Percentiles rank a stretch among this genome's conserved stretches.
Evolutionary conservation across 805 yeast genomes (phyloP).

Genomic region (Diddensiella santjacobensis): DNA sequence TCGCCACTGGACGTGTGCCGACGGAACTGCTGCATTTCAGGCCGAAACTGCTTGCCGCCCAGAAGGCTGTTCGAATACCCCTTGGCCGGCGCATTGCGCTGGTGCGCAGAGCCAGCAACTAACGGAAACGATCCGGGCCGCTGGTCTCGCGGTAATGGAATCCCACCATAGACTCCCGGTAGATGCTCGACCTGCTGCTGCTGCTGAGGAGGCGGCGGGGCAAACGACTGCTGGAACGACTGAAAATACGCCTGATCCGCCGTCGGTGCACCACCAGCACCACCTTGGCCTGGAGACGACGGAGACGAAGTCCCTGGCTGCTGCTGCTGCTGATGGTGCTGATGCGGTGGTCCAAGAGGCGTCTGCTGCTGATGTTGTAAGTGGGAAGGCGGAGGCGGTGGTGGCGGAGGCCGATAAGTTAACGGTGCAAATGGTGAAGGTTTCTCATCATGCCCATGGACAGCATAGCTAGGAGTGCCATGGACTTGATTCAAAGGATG

Average conservation of each 20-base stretch:
- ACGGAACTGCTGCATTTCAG: constrained; percentile 11
- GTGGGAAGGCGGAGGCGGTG: not conserved
- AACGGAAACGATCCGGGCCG: constrained; percentile 29
- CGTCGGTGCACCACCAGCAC: not conserved
- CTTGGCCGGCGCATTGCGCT: not conserved
- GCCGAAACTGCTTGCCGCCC: constrained; percentile 1
- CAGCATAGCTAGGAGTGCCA: not conserved
- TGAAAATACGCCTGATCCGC: constrained; percentile 1
- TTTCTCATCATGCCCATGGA: not conserved
- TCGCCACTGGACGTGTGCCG: constrained; percentile 24
- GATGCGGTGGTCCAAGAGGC: not conserved
- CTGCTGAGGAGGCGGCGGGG: constrained; percentile 6
- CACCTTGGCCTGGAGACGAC: not conserved
- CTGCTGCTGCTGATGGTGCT: constrained; percentile 1
- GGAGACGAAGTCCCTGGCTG: not conserved
- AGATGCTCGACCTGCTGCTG: constrained; percentile 6
- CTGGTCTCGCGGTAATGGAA: constrained; percentile 21
- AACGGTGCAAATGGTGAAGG: constrained; percentile 2
- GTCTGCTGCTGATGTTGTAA: not conserved
- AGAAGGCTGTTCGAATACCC: constrained; percentile 7
- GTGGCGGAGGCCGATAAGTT: not conserved
- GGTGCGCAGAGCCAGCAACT: constrained; percentile 6
- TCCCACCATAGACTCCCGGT: constrained; percentile 4
- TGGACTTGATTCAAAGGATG: constrained; percentile 2
- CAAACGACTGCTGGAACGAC: constrained; percentile 1